Evolutionary conservation across 108 stramenopile species (phyloP).

Genomic region (Bacterosira constricta): DNA sequence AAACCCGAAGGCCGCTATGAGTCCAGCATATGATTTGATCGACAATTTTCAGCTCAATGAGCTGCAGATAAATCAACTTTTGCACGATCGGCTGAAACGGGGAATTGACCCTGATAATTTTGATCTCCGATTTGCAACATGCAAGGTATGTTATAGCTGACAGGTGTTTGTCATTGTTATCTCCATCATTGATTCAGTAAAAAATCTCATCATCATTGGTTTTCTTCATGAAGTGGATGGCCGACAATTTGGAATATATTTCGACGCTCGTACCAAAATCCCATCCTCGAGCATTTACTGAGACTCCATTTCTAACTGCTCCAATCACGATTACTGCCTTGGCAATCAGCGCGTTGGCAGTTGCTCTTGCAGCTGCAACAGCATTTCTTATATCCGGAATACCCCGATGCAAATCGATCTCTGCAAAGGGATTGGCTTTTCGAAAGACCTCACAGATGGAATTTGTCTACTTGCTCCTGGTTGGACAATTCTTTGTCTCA

Average conservation of each 20-base stretch:
- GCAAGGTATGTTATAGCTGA: too few species aligned
- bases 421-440: too few species aligned
- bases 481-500: conserved; percentile 39
- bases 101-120: conserved; percentile 15
- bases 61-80: not conserved
- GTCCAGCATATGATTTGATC: not conserved
- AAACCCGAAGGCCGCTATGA: not conserved
- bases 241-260: conserved; percentile 3
- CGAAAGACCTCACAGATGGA: conserved; percentile 38
- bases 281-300: not conserved
- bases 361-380: too few species aligned
- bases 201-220: too few species aligned
- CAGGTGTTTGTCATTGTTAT: too few species aligned
- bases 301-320: conserved; percentile 14
- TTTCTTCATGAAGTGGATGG: too few species aligned
- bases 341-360: too few species aligned
- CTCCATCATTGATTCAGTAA: too few species aligned
- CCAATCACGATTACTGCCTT: conserved; percentile 4
- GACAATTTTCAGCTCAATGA: not conserved
- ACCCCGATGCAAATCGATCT: too few species aligned
- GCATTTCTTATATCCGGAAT: too few species aligned
- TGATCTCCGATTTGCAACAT: conserved; percentile 15
- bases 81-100: not conserved
- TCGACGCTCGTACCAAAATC: conserved; percentile 4
- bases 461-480: conserved; percentile 29